Percentiles rank a stretch among this genome's conserved stretches.
phyloP scores from a whole-genome alignment of 305 asterid genomes.

The Caryopteris hybrid region DNA sequence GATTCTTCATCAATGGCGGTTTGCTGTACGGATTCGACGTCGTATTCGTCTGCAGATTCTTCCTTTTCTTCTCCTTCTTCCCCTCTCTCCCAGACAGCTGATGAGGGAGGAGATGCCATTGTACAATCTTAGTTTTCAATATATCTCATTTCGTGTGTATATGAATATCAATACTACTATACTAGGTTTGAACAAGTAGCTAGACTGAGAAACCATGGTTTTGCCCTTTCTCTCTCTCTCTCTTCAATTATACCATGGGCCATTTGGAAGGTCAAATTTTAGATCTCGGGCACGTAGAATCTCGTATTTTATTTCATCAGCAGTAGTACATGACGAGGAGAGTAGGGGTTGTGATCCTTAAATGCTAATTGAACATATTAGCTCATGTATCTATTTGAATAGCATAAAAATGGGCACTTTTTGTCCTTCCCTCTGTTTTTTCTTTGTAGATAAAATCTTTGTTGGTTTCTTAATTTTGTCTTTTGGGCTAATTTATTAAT shows the following conservation, averaged over 20 bases:
- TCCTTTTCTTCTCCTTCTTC: constrained; percentile 36
- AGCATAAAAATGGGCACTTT: background rate
- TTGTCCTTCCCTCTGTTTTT: background rate
- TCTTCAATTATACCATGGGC: background rate
- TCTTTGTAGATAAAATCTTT: background rate
- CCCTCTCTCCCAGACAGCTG: no score
- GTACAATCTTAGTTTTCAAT: constrained; percentile 12
- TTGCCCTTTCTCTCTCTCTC: background rate
- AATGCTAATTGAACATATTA: background rate
- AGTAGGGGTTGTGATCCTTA: background rate
- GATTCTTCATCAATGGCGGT: constrained; percentile 6
- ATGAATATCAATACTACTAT: constrained; percentile 1
- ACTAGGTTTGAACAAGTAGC: constrained; percentile 17
- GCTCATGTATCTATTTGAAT: background rate
- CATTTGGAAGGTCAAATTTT: background rate
- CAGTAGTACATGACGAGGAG: background rate
- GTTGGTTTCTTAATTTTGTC: background rate
- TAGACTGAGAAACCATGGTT: no score
- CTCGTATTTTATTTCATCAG: background rate
- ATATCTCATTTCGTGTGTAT: constrained; percentile 13
- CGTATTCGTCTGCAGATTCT: constrained; percentile 46
- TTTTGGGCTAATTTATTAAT: background rate
- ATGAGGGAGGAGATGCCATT: constrained; percentile 10
- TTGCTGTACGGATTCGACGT: constrained; percentile 24
- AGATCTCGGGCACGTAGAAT: no score